These are phyloP conservation scores for Aspergillus campestris DNA, from an alignment of 495 filamentous ascomycete species.

Conservation along the genomic window DNA sequence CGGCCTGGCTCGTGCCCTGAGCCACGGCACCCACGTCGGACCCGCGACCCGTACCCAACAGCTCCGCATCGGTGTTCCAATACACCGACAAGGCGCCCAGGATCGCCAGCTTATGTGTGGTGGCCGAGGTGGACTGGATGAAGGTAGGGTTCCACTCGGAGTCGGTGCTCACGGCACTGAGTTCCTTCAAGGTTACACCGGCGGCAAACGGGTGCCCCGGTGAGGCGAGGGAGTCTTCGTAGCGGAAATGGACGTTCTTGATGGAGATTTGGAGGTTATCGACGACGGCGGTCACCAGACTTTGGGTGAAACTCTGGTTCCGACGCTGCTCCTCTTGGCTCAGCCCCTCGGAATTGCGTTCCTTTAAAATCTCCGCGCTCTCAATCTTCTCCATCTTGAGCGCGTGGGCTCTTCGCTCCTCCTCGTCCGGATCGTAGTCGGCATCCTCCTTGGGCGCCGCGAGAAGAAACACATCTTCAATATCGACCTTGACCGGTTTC, in stretches of 20 bases:
- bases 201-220: slow-evolving; percentile 92
- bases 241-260: slow-evolving; percentile 96
- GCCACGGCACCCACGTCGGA: slow-evolving; percentile 52
- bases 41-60: slow-evolving; percentile 67
- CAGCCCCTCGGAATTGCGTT: slow-evolving; percentile 85
- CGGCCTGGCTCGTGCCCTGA: slow-evolving; percentile 57
- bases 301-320: slow-evolving; percentile 93
- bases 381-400: slow-evolving; percentile 98
- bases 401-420: slow-evolving; percentile 68
- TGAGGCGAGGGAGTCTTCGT: slow-evolving; percentile 94
- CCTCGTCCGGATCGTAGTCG: slow-evolving; percentile 87
- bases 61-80: slow-evolving; percentile 88
- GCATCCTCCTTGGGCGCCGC: slow-evolving; percentile 91
- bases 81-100: slow-evolving; percentile 85
- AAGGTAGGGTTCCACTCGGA: slow-evolving; percentile 89
- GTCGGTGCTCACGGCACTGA: slow-evolving; percentile 94
- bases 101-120: slow-evolving; percentile 86
- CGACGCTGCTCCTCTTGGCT: slow-evolving; percentile 89
- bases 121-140: slow-evolving; percentile 72
- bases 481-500: slow-evolving; percentile 86
- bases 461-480: slow-evolving; percentile 92
- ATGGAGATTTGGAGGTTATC: slow-evolving; percentile 96
- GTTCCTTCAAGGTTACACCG: slow-evolving; percentile 84
- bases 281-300: slow-evolving; percentile 87
- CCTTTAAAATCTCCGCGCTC: slow-evolving; percentile 87